Evolutionary conservation across 1,139 yeast genomes (phyloP), one percentile per base, ranked within the genome.

Genomic region (Nakaseomyces nivariensis): DNA sequence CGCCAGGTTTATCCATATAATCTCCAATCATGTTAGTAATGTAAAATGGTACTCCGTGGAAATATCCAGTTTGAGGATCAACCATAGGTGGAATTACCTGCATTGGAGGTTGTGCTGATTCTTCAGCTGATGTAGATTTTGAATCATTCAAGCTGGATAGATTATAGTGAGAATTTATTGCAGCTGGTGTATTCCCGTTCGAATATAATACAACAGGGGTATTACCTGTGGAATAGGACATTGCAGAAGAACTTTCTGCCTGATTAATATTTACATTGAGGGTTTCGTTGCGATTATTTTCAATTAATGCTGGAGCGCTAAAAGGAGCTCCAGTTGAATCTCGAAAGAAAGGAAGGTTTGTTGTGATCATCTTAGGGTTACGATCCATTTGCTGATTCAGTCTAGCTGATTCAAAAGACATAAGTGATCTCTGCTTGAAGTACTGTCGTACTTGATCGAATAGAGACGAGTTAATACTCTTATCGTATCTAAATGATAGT

Each of bases 401-500:
- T 22, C 26, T 13, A 37, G 40, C 40, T 37, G 40, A 37, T 8
- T 37, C 40, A 37, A 37, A 37, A 2, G 42, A 8, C 5, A 5
- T n/a, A 25, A 38, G 31, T 38, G 31, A 38, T 25, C 8, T 38
- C 13, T 38, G 42, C 42, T 38, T 38, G 24, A 41, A 41, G n/a
- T 27, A 29, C 9, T 41, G 33, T 24, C 34, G 44, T 41, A 64
- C 44, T 49, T 66, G 69, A 17, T 62, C 62, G 49, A 58, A 61
- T 6, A 66, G 48, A 3, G 61, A 51, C 24, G 52, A 49, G 7
- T 55, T 58, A 1, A 58, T 54, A n/a, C 50, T 34, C 8, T 52
- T 47, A 49, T 62, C 80, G 57, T 75, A 82, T 31, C 69, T 64
- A 63, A 85, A 83, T 1, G 85, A 77, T 37, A 77, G 59, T 0